Conservation (phyloP, 2,329 filamentous ascomycete genomes). For the Pseudogymnoascus sp. region DNA sequence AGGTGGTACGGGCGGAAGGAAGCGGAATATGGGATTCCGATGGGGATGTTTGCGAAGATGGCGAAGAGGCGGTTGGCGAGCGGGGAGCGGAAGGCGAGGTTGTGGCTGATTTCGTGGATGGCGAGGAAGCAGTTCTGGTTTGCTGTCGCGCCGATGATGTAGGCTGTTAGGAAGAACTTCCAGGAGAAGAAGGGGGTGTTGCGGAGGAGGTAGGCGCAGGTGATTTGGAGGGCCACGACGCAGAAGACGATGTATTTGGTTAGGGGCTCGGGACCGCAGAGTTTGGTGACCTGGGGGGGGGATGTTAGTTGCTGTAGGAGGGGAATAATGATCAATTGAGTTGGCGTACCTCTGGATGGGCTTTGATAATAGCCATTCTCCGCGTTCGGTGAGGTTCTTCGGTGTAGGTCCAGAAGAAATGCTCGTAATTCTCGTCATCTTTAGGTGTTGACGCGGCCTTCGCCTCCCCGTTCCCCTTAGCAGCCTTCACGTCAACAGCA, state of each 20-base stretch:
- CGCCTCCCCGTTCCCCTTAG: conserved; percentile 9
- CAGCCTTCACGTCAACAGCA: not conserved
- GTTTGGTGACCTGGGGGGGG: conserved; percentile 69
- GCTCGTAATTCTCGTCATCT: conserved; percentile 25
- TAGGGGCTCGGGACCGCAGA: conserved; percentile 90
- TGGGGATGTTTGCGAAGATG: conserved; percentile 90
- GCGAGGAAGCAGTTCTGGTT: conserved; percentile 98
- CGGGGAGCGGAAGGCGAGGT: conserved; percentile 80
- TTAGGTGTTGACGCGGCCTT: conserved; percentile 12
- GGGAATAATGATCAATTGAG: too few relatives aligned
- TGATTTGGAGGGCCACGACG: conserved; percentile 75
- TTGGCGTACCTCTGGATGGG: conserved; percentile 76
- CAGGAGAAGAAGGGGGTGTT: conserved; percentile 72
- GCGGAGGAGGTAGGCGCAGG: conserved; percentile 67
- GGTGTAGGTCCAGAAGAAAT: conserved; percentile 98
- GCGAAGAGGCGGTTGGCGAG: conserved; percentile 77
- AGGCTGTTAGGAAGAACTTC: conserved; percentile 78
- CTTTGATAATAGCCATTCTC: conserved; percentile 91
- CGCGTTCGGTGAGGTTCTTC: conserved; percentile 93
- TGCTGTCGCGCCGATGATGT: conserved; percentile 84
- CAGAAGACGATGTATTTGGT: conserved; percentile 86
- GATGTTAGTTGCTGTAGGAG: not conserved
- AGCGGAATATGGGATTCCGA: conserved; percentile 91
- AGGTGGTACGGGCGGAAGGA: conserved; percentile 96
- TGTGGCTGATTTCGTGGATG: conserved; percentile 98